Conservation (phyloP, 2,329 filamentous ascomycete species). For the Talaromyces islandicus region DNA sequence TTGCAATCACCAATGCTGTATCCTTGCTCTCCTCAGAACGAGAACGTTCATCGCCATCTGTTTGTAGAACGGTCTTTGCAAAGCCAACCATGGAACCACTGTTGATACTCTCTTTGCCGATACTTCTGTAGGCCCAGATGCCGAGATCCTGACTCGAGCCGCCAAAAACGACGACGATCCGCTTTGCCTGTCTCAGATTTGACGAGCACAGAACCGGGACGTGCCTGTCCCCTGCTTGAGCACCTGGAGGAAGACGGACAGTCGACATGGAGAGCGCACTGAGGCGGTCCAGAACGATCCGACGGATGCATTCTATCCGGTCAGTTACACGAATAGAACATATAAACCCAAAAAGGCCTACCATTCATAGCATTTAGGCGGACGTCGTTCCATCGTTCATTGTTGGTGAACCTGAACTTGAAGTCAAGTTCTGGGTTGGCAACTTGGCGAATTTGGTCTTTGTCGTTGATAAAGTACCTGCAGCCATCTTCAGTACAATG, state of each 20-base stretch:
- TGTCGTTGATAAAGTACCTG: constrained; percentile 69
- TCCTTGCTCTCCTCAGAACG: constrained; percentile 13
- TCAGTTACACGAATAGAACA: background rate
- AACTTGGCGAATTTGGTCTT: constrained; percentile 69
- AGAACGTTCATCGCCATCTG: background rate
- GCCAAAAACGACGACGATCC: constrained; percentile 69
- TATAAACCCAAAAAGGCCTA: constrained; percentile 25
- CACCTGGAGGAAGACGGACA: constrained; percentile 56
- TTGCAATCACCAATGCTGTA: constrained; percentile 61
- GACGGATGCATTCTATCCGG: constrained; percentile 54
- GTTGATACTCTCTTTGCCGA: constrained; percentile 60
- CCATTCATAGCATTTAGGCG: constrained; percentile 71
- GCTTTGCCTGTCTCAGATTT: constrained; percentile 51
- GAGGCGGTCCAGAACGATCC: constrained; percentile 59
- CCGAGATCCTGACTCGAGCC: constrained; percentile 68
- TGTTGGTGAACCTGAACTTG: constrained; percentile 67
- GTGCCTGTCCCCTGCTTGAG: constrained; percentile 47
- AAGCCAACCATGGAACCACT: constrained; percentile 66
- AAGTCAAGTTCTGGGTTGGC: constrained; percentile 63
- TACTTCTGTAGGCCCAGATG: constrained; percentile 63
- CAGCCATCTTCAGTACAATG: background rate
- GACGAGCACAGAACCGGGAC: constrained; percentile 62
- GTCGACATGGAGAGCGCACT: constrained; percentile 53
- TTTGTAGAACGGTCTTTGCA: constrained; percentile 41
- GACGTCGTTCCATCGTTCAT: constrained; percentile 69